A percentile compares a stretch with the other conserved stretches of the same genome.
These are phyloP conservation scores for Aspergillus sp. DNA, from an alignment of 2,329 filamentous ascomycete species.

Conservation along the genomic window DNA sequence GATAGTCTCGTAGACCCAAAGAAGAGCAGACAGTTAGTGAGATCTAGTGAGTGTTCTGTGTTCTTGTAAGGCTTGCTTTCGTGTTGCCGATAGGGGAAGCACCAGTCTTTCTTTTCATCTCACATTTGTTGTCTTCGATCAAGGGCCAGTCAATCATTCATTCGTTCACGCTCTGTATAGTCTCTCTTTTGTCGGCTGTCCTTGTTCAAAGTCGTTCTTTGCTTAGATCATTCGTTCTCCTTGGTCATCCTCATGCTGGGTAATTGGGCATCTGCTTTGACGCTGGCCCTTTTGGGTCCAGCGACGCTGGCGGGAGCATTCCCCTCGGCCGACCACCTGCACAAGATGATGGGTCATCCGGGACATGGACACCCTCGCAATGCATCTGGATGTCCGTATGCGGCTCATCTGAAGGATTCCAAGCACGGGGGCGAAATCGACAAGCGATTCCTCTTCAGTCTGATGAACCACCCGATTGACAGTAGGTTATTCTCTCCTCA, in stretches of 20 bases:
- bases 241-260: background rate
- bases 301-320: background rate
- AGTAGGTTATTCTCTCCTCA: conserved; percentile 16
- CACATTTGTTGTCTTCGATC: background rate
- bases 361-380: background rate
- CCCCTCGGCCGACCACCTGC: conserved; percentile 2
- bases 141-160: background rate
- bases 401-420: background rate
- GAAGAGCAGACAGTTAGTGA: background rate
- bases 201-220: background rate
- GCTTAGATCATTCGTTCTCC: background rate
- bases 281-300: background rate
- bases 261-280: background rate
- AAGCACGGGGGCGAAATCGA: background rate
- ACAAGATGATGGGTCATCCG: conserved; percentile 1
- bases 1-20: background rate
- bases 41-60: background rate
- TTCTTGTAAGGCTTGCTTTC: background rate
- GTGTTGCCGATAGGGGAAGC: background rate
- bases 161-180: background rate
- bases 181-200: background rate
- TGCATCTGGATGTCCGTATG: background rate
- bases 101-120: background rate
- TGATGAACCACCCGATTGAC: conserved; percentile 20
- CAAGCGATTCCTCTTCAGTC: conserved; percentile 7